These are phyloP conservation scores for Pythium scleroteichum DNA, from an alignment of 352 stramenopile species.

Conservation along the genomic window DNA sequence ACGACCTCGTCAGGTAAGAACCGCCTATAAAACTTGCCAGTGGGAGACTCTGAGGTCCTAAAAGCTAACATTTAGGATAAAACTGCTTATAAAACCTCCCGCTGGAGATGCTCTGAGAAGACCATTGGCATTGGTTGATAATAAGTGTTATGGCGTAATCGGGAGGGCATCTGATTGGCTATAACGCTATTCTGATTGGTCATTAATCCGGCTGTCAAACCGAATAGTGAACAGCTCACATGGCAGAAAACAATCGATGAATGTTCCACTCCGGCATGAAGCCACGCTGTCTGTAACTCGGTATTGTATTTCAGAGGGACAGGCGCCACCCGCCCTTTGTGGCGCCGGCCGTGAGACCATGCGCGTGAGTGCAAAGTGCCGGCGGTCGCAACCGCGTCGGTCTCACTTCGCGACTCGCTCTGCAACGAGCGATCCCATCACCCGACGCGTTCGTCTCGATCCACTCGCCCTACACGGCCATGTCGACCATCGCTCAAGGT, in stretches of 20 bases:
- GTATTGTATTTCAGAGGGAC: not conserved
- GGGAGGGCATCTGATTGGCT: not conserved
- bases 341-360: not conserved
- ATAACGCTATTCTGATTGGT: not conserved
- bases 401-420: constrained; percentile 1
- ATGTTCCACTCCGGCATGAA: not conserved
- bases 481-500: constrained; percentile 9
- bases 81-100: not conserved
- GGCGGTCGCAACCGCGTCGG: not conserved
- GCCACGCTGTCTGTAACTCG: not conserved
- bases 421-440: not conserved
- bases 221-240: no score
- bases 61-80: no score
- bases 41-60: no score
- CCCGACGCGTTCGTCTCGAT: constrained; percentile 5
- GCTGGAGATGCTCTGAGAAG: no score
- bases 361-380: no score
- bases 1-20: no score
- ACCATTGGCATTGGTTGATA: no score
- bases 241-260: no score
- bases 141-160: not conserved
- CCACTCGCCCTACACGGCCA: constrained; percentile 1
- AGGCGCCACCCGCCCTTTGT: not conserved
- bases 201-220: not conserved
- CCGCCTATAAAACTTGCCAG: no score